Base-by-base conservation (phyloP, 2,329 filamentous ascomycete genomes). In the Mycogone perniciosa region DNA sequence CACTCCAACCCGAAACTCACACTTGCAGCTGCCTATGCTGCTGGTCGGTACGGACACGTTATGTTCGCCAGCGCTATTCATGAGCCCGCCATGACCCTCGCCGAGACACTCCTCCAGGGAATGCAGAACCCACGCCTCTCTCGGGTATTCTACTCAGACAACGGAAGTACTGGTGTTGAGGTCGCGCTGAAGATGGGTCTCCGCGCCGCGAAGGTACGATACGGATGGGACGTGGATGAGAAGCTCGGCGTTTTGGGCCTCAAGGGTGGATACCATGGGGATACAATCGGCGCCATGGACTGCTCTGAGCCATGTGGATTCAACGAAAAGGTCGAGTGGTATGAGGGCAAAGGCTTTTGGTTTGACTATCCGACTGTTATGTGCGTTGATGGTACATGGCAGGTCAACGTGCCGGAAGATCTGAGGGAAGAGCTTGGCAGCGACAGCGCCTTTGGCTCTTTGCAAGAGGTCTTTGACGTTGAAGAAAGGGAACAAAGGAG, bases 281-380 rank as follows among this genome's bases (percentile, higher is more conserved):
- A 95, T 61, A 95, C 89, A 0, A 90, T 95, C 43, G 89, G 89
- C 0, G 88, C 87, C 0, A 93, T 95, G 89, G 88, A 93, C 64
- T 87, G 83, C 48, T 82, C 86, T 0, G 88, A 93, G 62, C 88
- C 89, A 0, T 84, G 80, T 33, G 79, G 80, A 0, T 95, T 78
- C 65, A 95, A 95, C 60, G 80, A 89, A 59, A 89, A 89, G 63
- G 85, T 91, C 0, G 88, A 93, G 61, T 95, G 89, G 89, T 95
- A 95, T 62, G 72, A 81, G 53, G 88, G 87, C 0, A 82, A 82
- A 44, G 89, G 89, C 0, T 78, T 82, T 61, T 95, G 89, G 89
- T 85, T 93, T 48, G 85, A 90, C 54, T 89, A 86, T 52, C 89
- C 89, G 0, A 79, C 76, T 1, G 79, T 93, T 4, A 79, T 83